Evolutionary conservation across 2,329 filamentous ascomycete genomes (phyloP).

Genomic region (Fusarium nisikadoi): DNA sequence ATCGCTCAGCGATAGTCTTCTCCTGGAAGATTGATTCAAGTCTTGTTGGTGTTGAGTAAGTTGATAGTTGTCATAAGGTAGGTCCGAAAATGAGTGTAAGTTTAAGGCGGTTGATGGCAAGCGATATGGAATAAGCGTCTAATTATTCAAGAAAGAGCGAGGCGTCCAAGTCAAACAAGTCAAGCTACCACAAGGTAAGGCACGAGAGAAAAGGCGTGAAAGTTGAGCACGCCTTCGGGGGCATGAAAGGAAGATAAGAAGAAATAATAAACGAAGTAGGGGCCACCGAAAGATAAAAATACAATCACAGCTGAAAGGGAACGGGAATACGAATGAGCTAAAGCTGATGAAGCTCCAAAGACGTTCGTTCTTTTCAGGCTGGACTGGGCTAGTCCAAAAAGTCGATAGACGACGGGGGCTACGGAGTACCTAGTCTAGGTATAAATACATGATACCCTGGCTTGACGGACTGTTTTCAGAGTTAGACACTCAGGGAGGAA

Average conservation of each 20-base stretch:
- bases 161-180: not conserved
- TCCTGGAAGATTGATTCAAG: slow-evolving; percentile 12
- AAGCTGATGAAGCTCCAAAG: slow-evolving; percentile 33
- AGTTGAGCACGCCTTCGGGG: not conserved
- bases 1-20: slow-evolving; percentile 23
- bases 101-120: not conserved
- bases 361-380: slow-evolving; percentile 22
- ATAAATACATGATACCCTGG: slow-evolving; percentile 19
- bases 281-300: slow-evolving; percentile 4
- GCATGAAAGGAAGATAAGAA: slow-evolving; percentile 5
- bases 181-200: not conserved
- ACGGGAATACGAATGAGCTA: slow-evolving; percentile 36
- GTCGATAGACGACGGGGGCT: slow-evolving; percentile 15
- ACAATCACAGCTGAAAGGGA: not conserved
- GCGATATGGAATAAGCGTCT: slow-evolving; percentile 8
- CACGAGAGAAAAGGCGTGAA: not conserved
- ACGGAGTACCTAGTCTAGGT: slow-evolving; percentile 1
- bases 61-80: not conserved
- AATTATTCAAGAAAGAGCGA: slow-evolving; percentile 1
- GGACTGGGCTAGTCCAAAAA: slow-evolving; percentile 31
- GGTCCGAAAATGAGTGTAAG: not conserved
- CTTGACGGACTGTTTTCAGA: slow-evolving; percentile 15
- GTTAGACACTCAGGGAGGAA: slow-evolving; percentile 12
- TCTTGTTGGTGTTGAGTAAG: not conserved
- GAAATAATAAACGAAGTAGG: not conserved